phyloP scores from a whole-genome alignment of 2,329 filamentous ascomycete genomes.

The Aspergillus sp. region DNA sequence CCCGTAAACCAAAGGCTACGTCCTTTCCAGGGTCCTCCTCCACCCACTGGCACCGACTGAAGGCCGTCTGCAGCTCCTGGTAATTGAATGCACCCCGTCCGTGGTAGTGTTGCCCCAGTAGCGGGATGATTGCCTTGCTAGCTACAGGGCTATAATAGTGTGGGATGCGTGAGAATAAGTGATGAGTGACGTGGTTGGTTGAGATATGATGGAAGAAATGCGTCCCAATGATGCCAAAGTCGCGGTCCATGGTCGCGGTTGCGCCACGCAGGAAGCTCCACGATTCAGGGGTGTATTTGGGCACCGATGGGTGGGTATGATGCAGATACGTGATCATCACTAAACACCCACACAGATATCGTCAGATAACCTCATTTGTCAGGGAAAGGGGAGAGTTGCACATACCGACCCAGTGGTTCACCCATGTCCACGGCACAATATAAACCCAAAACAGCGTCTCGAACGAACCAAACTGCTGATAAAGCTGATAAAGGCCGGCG shows the following conservation, averaged over 20 bases:
- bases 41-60: neutral
- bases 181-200: neutral
- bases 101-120: neutral
- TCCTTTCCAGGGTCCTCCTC: neutral
- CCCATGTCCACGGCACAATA: neutral
- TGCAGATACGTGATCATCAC: neutral
- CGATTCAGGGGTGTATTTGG: neutral
- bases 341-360: neutral
- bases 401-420: neutral
- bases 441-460: neutral
- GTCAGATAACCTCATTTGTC: neutral
- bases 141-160: neutral
- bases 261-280: neutral
- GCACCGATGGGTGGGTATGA: neutral
- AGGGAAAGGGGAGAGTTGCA: neutral
- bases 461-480: neutral
- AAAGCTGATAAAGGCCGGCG: neutral
- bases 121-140: neutral
- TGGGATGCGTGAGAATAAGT: neutral
- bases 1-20: neutral
- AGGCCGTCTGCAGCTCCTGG: neutral
- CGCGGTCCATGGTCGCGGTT: neutral
- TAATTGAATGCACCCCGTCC: neutral
- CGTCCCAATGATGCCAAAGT: neutral
- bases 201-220: conserved; percentile 1